Base-by-base conservation (phyloP, 2,329 filamentous ascomycete species). In the Domatiomyces catenatus region DNA sequence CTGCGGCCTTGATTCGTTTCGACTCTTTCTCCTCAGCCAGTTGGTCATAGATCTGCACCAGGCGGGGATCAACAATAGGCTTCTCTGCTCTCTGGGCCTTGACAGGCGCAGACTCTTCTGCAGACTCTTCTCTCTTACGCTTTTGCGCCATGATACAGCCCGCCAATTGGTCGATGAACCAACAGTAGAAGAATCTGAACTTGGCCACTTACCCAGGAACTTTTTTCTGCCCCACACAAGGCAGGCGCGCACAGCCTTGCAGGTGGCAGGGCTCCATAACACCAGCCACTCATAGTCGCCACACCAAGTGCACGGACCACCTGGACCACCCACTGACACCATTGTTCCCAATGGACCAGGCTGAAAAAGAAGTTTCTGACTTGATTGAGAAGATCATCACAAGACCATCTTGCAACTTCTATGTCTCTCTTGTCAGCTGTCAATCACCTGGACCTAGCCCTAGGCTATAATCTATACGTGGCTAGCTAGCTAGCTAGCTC, bases 31-130 rank as follows among this genome's bases (percentile, higher is more conserved):
- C 67, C 52, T 66, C 69, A 42, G 70, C 68, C 42, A 73, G 65
- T 55, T 73, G 68, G 49, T 73, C 69, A 56, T 71, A 73, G 50
- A 72, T 70, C 56, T 71, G 69, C 47, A 73, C 67, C 46, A 71
- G 63, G 53, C 70, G 68, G 48, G 66, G 62, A 55, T 72, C 67
- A 56, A 71, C 62, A 54, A 50, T 46, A 1, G 48, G 15, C 17
- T 46, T 54, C 20, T 39, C 32, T 50, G 56, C 52, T 48, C 55
- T 57, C 52, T 59, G 56, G 8, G 53, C 15, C 43, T 57, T 60
- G 2, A 42, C 12, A 48, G 19, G n/a, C 2, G 45, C 10, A 18
- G 15, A 10, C 24, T 6, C 1, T 20, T 17, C 2, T 2, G 47
- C 48, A 5, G 48, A 5, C 10, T 46, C 55, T 50, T 57, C 55